A percentile compares a stretch with the other conserved stretches of the same genome.
Conservation (phyloP, 805 yeast species). For the Hanseniaspora meyeri region DNA sequence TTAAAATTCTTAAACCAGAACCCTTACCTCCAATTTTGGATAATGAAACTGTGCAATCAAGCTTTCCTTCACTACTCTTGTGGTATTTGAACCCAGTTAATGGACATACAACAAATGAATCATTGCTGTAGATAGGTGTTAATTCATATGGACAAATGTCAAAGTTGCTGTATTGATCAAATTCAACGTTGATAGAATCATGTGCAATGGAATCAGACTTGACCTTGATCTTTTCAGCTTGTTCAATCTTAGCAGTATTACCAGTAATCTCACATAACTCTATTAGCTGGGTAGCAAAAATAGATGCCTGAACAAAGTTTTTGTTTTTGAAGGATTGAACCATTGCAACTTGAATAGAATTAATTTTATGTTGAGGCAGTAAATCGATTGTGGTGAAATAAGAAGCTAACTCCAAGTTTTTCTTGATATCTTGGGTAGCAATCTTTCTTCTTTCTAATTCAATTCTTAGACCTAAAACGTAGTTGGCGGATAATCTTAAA, state of each 20-base stretch:
- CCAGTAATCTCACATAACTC: conserved; percentile 62
- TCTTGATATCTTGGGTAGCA: conserved; percentile 56
- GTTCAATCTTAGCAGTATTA: conserved; percentile 73
- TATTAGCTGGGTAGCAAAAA: conserved; percentile 51
- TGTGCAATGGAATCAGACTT: conserved; percentile 68
- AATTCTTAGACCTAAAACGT: conserved; percentile 81
- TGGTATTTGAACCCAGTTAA: conserved; percentile 84
- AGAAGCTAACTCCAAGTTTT: conserved; percentile 89
- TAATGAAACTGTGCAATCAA: conserved; percentile 63
- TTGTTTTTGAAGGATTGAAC: conserved; percentile 78
- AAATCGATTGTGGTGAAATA: conserved; percentile 81
- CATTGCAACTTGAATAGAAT: conserved; percentile 92
- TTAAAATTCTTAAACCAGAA: conserved; percentile 59
- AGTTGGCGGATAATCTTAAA: conserved; percentile 67
- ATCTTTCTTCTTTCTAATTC: conserved; percentile 80
- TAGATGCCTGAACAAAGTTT: conserved; percentile 77
- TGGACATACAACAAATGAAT: conserved; percentile 59
- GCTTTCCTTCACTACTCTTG: conserved; percentile 59
- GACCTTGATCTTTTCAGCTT: conserved; percentile 70
- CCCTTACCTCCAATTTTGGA: conserved; percentile 84
- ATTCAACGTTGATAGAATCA: conserved; percentile 82
- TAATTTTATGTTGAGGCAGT: conserved; percentile 68
- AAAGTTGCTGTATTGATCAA: conserved; percentile 83
- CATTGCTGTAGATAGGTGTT: conserved; percentile 78
- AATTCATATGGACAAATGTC: conserved; percentile 77